Evolutionary conservation across 1,284 basidiomycete genomes (phyloP), one percentile per base, ranked within the genome.

Genomic region (Afroboletus lepidellus): DNA sequence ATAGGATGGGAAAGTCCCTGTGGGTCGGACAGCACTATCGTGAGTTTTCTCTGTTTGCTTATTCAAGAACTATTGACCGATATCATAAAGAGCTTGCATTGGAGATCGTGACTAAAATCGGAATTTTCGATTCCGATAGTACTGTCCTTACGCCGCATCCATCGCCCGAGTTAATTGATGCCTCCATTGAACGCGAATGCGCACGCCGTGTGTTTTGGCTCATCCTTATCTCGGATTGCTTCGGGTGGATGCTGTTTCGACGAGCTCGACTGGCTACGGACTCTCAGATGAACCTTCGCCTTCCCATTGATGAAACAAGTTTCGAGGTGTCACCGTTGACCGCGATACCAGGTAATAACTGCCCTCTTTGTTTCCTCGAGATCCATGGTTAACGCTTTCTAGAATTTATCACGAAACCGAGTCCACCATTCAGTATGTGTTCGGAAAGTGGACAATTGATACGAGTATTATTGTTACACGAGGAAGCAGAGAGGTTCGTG

Each of bases 121-220:
- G 81, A 53, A 78, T 87, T 36, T 79, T 82, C 60, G 74, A 74
- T 54, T 78, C 80, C 38, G 84, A 87, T 56, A 74, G 77, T 58
- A 77, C 77, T 34, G 73, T 76, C 55, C 69, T 78, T 48, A 77
- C 79, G 34, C 65, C 69, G 21, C 49, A 66, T 11, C 75, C 80
- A 34, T 76, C 82, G 55, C 73, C 80, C 39, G 77, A 81, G 46
- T 79, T 78, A 54, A 78, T 84, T 32, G 77, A 82, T 54, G 71
- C 71, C 41, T 77, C 77, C 53, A 81, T 86, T 57, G 83, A 88
- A 61, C 81, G 81, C 50, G 87, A 90, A 70, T 84, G 83, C 57
- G 74, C 83, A 24, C 80, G 88, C 45, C 81, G 88, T 49, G 81
- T 87, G 53, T 90, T 90, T 67, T 91, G 89, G 88, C 71, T 88